Evolutionary conservation across 805 yeast species (phyloP).

Genomic region (Jamesozyma lodderae): DNA sequence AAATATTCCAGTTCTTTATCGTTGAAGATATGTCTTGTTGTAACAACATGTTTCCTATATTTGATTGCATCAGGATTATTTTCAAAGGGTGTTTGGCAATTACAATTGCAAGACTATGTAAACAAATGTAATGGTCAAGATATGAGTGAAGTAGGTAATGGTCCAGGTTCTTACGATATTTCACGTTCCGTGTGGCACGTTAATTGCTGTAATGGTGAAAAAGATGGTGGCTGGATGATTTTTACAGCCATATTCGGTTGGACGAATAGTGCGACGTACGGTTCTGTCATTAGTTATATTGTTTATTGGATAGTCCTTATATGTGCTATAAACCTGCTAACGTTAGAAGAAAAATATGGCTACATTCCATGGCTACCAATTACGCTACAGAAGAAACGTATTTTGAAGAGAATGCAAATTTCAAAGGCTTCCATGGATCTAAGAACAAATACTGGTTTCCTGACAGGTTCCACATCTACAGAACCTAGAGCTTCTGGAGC

Average conservation of each 20-base stretch:
- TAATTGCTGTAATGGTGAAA: slow-evolving; percentile 86
- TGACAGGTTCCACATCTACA: not conserved
- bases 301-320: slow-evolving; percentile 55
- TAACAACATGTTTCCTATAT: slow-evolving; percentile 72
- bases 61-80: slow-evolving; percentile 80
- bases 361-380: slow-evolving; percentile 54
- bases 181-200: slow-evolving; percentile 82
- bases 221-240: slow-evolving; percentile 90
- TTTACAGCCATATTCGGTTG: slow-evolving; percentile 84
- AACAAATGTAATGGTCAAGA: slow-evolving; percentile 71
- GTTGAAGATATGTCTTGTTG: slow-evolving; percentile 61
- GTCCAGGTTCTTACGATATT: slow-evolving; percentile 89
- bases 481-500: slow-evolving; percentile 12
- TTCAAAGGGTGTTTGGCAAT: slow-evolving; percentile 84
- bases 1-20: slow-evolving; percentile 73
- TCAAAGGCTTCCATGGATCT: slow-evolving; percentile 24
- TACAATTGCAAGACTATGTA: slow-evolving; percentile 71
- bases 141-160: slow-evolving; percentile 80
- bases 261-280: slow-evolving; percentile 90
- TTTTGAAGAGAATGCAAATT: slow-evolving; percentile 32
- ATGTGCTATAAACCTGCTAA: slow-evolving; percentile 37
- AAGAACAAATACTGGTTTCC: slow-evolving; percentile 4
- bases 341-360: slow-evolving; percentile 49
- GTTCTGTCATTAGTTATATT: slow-evolving; percentile 68
- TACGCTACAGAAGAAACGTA: slow-evolving; percentile 47